Base-by-base conservation (phyloP, 345 rosid genomes). In the Gynandropsis gynandra region DNA sequence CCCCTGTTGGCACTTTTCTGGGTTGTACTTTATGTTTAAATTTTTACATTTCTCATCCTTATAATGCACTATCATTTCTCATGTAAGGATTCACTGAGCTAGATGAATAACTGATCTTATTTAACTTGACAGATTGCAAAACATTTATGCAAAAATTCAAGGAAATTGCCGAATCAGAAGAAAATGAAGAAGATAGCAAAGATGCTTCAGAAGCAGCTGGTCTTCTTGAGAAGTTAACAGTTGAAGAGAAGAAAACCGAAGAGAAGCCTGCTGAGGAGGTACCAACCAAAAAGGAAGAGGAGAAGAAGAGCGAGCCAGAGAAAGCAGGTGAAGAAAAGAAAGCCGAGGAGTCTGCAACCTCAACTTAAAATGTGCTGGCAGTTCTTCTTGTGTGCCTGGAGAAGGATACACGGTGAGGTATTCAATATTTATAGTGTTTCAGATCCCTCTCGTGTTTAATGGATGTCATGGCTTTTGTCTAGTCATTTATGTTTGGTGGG, bases 151-250 rank as follows among this genome's bases (percentile, higher is more conserved):
- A 87, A 40, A 76, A 2, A 32, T 59, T 87, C 61, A 72, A 77
- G 52, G 95, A 87, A 64, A 82, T 80, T 56, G 88, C 80, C 27
- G 97, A 82, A 61, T 62, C 72, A 18, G 95, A 76, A 64, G 64
- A 65, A 40, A 33, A 47, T 6, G 76, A 74, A 61, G 89, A 82
- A 72, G 95, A 80, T 66, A 76, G 74, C 65, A 53, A 74, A 66
- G 95, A 83, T 59, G 92, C 98, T 17, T 55, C 80, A 21, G 78
- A 76, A 19, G 61, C 89, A 20, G 92, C 96, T 31, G 85, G 75
- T 33, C 84, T 74, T 47, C 79, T 90, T 8, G 76, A 83, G 73
- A 84, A 73, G 52, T 51, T 90, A 66, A 72, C 74, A 7, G 88
- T 89, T 9, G 87, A 76, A 61, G 96, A 84, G 50, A 69, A 69